These are phyloP conservation scores for Claviceps quebecensis DNA, from an alignment of 2,329 filamentous ascomycete species.

Conservation along the genomic window DNA sequence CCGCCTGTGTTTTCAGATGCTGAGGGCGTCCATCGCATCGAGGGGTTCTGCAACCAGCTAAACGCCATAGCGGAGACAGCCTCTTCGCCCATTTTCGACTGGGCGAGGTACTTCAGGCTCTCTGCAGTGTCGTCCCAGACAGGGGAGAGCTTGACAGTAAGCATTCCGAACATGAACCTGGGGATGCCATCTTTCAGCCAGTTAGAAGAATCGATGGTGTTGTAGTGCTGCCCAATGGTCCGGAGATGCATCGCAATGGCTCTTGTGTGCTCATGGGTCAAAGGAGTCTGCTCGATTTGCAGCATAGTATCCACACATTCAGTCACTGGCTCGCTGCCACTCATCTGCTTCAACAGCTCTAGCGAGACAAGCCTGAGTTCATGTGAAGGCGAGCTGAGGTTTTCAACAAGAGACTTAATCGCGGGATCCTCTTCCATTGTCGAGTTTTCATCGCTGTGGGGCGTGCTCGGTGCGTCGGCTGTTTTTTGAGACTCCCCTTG, in stretches of 20 bases:
- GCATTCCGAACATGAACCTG: slow-evolving; percentile 73
- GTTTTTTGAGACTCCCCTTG: slow-evolving; percentile 8
- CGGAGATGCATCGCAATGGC: slow-evolving; percentile 75
- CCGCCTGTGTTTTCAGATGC: slow-evolving; percentile 19
- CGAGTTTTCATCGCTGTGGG: slow-evolving; percentile 27
- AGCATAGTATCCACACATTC: slow-evolving; percentile 42
- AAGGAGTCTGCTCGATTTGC: slow-evolving; percentile 63
- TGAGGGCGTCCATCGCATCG: slow-evolving; percentile 37
- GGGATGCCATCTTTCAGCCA: slow-evolving; percentile 63
- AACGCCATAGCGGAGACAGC: slow-evolving; percentile 59
- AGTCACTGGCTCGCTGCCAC: slow-evolving; percentile 10
- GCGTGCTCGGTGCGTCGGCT: slow-evolving; percentile 12
- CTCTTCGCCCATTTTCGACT: slow-evolving; percentile 58
- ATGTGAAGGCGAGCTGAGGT: slow-evolving; percentile 63
- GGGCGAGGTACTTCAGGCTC: slow-evolving; percentile 60
- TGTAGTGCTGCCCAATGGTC: slow-evolving; percentile 55
- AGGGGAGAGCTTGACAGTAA: slow-evolving; percentile 73
- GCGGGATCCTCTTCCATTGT: slow-evolving; percentile 43
- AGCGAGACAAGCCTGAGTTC: slow-evolving; percentile 60
- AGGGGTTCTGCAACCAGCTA: slow-evolving; percentile 55
- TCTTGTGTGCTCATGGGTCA: slow-evolving; percentile 63
- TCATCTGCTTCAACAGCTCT: slow-evolving; percentile 52
- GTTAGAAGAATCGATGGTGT: slow-evolving; percentile 39
- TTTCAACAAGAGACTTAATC: slow-evolving; percentile 51
- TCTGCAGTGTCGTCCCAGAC: slow-evolving; percentile 75